Base-by-base conservation (phyloP, 2,329 filamentous ascomycete species). In the Aspergillus sp. region DNA sequence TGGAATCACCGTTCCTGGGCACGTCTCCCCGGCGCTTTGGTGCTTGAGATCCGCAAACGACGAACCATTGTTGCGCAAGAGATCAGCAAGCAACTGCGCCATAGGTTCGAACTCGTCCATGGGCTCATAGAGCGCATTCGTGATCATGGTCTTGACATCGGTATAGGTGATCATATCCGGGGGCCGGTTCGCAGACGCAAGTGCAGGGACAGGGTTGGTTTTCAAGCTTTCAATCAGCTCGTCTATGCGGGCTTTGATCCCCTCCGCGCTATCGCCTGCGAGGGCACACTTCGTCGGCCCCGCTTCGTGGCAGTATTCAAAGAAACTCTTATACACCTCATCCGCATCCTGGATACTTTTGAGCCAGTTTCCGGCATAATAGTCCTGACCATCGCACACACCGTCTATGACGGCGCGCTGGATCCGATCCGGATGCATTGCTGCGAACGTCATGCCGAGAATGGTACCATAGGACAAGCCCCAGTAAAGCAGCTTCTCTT, bases 401-500 rank as follows among this genome's bases (percentile, higher is more conserved):
- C 55, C 55, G 46, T 57, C 55, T 5, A 57, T 49, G 3, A 57
- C 50, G 20, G 42, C 50, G 31, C 55, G 55, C 9, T 49, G 14
- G 14, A 57, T 49, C 29, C 55, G 50, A 53, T 49, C 49, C 4
- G 55, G 55, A 14, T 57, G 50, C 55, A 57, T 57, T 5, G 55
- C 50, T n/a, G 55, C 50, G 31, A 57, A 53, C 3, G 55, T 57
- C 10, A 45, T 18, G 18, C 55, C 55, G 18, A 49, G 42, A 32
- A 53, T 10, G 22, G 26, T 53, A 9, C 55, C 55, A 22, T 57
- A 57, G 10, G 50, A 57, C 16, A 57, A 24, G 2, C 55, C 55
- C 55, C 55, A 53, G 55, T 57, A 57, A 11, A 47, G 55, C 11
- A 57, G 50, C 20, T 57, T 32, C 50, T 57, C 55, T 31, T 42